Evolutionary conservation across 352 stramenopile species (phyloP).

Genomic region (Phytophthora palmivora): DNA sequence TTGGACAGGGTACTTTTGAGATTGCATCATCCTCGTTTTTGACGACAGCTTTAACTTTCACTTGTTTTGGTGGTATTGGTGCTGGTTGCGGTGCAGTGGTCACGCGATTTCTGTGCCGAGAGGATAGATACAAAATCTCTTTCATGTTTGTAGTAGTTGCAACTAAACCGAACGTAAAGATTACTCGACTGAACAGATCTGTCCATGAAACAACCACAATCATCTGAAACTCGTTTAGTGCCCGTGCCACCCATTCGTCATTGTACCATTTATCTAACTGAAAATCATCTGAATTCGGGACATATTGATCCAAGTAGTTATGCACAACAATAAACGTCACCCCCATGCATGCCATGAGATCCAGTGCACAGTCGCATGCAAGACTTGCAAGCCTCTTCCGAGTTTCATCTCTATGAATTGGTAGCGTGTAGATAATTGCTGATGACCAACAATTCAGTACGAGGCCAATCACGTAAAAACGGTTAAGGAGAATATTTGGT

Average conservation of each 20-base stretch:
- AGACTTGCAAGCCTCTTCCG: conserved; percentile 32
- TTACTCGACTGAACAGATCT: conserved; percentile 17
- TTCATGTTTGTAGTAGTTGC: conserved; percentile 23
- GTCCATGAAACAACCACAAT: conserved; percentile 29
- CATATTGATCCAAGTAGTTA: conserved; percentile 31
- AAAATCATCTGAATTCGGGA: conserved; percentile 18
- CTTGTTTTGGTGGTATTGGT: neutral
- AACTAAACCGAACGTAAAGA: conserved; percentile 29
- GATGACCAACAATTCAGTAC: conserved; percentile 23
- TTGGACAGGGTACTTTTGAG: too few species aligned
- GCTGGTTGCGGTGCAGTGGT: neutral
- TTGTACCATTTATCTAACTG: conserved; percentile 27
- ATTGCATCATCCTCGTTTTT: neutral
- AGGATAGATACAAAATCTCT: conserved; percentile 10
- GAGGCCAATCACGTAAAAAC: conserved; percentile 4
- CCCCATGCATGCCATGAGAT: conserved; percentile 37
- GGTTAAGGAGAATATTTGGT: neutral
- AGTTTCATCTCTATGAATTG: conserved; percentile 3
- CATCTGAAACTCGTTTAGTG: conserved; percentile 31
- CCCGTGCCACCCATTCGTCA: conserved; percentile 28
- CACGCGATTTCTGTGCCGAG: neutral
- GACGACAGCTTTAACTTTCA: conserved; percentile 1
- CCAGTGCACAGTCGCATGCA: conserved; percentile 25
- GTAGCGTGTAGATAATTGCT: conserved; percentile 1
- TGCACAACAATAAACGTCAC: conserved; percentile 19